Evolutionary conservation across 1,284 basidiomycete genomes (phyloP).

Genomic region (Amylostereum areolatum): DNA sequence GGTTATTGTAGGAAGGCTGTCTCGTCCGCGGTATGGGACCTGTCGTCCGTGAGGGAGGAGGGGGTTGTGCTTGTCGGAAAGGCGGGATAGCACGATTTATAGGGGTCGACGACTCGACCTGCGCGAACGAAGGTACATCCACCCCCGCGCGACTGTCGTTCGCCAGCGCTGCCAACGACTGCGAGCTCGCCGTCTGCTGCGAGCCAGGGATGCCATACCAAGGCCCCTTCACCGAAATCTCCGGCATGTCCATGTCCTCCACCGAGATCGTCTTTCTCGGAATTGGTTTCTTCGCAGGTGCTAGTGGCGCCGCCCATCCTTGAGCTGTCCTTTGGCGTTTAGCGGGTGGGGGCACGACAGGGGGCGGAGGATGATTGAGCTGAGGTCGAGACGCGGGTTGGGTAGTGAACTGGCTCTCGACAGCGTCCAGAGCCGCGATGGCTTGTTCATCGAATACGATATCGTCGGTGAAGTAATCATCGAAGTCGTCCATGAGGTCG

Average conservation of each 20-base stretch:
- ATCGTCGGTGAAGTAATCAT: constrained; percentile 60
- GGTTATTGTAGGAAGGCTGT: too few relatives aligned
- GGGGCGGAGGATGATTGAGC: constrained; percentile 7
- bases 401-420: constrained; percentile 45
- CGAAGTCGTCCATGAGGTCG: constrained; percentile 49
- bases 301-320: constrained; percentile 6
- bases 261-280: constrained; percentile 20
- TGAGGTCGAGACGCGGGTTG: constrained; percentile 17
- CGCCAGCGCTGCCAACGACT: background rate
- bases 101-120: background rate
- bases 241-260: constrained; percentile 49
- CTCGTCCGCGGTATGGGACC: too few relatives aligned
- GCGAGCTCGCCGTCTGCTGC: background rate
- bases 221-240: constrained; percentile 44
- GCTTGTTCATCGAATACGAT: constrained; percentile 58
- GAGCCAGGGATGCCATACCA: constrained; percentile 24
- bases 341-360: constrained; percentile 14
- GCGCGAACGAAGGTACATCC: background rate
- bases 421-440: constrained; percentile 53
- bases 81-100: background rate
- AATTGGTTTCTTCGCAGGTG: constrained; percentile 2
- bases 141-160: background rate
- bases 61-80: too few relatives aligned
- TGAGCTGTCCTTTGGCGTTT: constrained; percentile 52
- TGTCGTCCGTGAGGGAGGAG: too few relatives aligned